phyloP scores from a whole-genome alignment of 2,329 filamentous ascomycete genomes.

The Aspergillus pseudoterreus region DNA sequence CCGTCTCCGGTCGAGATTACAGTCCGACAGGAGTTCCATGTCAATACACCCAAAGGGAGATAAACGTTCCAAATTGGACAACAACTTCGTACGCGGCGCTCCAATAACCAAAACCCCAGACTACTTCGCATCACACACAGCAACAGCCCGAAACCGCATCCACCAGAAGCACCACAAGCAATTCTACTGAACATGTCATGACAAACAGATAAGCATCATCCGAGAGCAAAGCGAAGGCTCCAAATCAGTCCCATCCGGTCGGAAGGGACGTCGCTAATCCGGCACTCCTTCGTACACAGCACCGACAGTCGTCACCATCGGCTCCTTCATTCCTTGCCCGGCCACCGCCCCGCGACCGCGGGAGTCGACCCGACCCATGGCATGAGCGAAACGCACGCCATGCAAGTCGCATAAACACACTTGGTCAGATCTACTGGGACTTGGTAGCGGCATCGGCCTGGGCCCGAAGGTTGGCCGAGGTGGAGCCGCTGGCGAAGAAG shows the following conservation, averaged over 20 bases:
- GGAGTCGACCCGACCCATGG: slow-evolving; percentile 20
- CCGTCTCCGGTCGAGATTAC: not conserved
- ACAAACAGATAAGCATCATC: slow-evolving; percentile 6
- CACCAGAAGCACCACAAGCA: slow-evolving; percentile 5
- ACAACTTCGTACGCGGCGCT: slow-evolving; percentile 8
- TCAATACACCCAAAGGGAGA: not conserved
- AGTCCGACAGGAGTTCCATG: not conserved
- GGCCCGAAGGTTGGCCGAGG: slow-evolving; percentile 81
- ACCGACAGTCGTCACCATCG: not conserved
- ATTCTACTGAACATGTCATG: slow-evolving; percentile 14
- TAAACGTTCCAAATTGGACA: slow-evolving; percentile 1
- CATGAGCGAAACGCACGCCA: slow-evolving; percentile 2
- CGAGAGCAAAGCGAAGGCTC: not conserved
- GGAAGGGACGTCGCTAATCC: not conserved
- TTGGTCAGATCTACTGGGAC: slow-evolving; percentile 48
- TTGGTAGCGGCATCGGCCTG: slow-evolving; percentile 71
- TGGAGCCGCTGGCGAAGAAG: slow-evolving; percentile 77
- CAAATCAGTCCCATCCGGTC: not conserved
- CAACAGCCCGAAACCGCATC: slow-evolving; percentile 6
- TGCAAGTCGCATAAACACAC: slow-evolving; percentile 11
- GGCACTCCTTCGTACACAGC: not conserved
- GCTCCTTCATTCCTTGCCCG: not conserved
- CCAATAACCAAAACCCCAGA: slow-evolving; percentile 18
- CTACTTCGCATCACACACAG: slow-evolving; percentile 17
- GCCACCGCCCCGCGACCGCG: slow-evolving; percentile 3